phyloP scores from a whole-genome alignment of 2,329 filamentous ascomycete species.

The Pseudofabraea citricarpa region DNA sequence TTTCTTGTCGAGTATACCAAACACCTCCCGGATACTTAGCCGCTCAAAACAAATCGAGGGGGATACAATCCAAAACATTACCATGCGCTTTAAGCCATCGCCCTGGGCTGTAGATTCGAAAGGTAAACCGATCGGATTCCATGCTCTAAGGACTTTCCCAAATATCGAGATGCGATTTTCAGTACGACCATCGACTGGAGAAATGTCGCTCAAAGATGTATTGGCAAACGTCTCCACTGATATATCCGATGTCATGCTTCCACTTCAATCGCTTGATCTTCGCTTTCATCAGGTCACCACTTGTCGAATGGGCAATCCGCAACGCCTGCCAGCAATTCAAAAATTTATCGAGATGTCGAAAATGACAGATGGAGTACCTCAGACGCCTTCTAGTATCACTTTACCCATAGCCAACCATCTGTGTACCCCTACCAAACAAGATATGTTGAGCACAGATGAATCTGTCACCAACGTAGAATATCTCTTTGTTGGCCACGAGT shows the following conservation, averaged over 20 bases:
- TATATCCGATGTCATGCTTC: slow-evolving; percentile 25
- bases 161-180: slow-evolving; percentile 23
- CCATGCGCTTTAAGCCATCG: slow-evolving; percentile 24
- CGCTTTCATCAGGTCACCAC: slow-evolving; percentile 23
- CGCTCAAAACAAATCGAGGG: not conserved
- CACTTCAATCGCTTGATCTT: slow-evolving; percentile 24
- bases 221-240: slow-evolving; percentile 17
- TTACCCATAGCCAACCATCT: slow-evolving; percentile 8
- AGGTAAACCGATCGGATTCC: slow-evolving; percentile 8
- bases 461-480: slow-evolving; percentile 11
- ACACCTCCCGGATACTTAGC: slow-evolving; percentile 15
- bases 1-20: slow-evolving; percentile 20
- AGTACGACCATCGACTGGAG: slow-evolving; percentile 9
- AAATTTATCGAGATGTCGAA: not conserved
- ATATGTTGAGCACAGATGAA: not conserved
- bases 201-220: slow-evolving; percentile 13
- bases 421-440: not conserved
- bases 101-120: slow-evolving; percentile 13
- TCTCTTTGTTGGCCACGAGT: slow-evolving; percentile 13
- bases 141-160: slow-evolving; percentile 22
- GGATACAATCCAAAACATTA: slow-evolving; percentile 7
- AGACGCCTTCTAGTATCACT: slow-evolving; percentile 5
- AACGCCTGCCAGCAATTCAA: not conserved
- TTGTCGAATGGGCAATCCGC: slow-evolving; percentile 2
- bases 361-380: not conserved